phyloP scores from a whole-genome alignment of 805 yeast species.

The Metschnikowia peoriensis region DNA sequence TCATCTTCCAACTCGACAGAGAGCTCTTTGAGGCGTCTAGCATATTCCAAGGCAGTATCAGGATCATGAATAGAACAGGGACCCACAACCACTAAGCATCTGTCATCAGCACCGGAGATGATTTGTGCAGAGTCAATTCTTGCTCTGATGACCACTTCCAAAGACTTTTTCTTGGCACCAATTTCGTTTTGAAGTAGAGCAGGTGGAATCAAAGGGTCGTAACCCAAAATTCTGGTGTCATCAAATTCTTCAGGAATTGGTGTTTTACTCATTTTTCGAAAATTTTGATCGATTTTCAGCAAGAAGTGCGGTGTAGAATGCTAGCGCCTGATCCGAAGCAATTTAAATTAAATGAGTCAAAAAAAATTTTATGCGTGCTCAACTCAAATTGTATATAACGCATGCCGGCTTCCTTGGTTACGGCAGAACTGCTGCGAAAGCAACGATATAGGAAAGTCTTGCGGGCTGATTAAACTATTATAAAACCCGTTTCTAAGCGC shows the following conservation, averaged over 20 bases:
- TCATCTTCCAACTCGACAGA: constrained; percentile 68
- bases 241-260: constrained; percentile 67
- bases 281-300: not conserved
- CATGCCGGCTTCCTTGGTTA: not conserved
- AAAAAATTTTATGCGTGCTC: constrained; percentile 19
- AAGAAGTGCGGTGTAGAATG: not conserved
- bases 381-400: constrained; percentile 9
- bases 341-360: constrained; percentile 13
- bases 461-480: too few species aligned
- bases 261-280: constrained; percentile 33
- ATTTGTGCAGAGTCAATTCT: constrained; percentile 73
- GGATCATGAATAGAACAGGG: constrained; percentile 98
- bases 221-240: constrained; percentile 80
- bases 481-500: too few species aligned
- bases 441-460: not conserved
- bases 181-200: constrained; percentile 85
- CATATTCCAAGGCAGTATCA: constrained; percentile 86
- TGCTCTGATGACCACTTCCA: constrained; percentile 66
- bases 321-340: not conserved
- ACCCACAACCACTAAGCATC: constrained; percentile 86
- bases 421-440: constrained; percentile 1
- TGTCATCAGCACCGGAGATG: constrained; percentile 79
- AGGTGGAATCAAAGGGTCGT: constrained; percentile 95
- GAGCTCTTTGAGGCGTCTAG: constrained; percentile 57
- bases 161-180: constrained; percentile 61